phyloP scores from a whole-genome alignment of 768 basidiomycete genomes.

The Leucocoprinus sp. region DNA sequence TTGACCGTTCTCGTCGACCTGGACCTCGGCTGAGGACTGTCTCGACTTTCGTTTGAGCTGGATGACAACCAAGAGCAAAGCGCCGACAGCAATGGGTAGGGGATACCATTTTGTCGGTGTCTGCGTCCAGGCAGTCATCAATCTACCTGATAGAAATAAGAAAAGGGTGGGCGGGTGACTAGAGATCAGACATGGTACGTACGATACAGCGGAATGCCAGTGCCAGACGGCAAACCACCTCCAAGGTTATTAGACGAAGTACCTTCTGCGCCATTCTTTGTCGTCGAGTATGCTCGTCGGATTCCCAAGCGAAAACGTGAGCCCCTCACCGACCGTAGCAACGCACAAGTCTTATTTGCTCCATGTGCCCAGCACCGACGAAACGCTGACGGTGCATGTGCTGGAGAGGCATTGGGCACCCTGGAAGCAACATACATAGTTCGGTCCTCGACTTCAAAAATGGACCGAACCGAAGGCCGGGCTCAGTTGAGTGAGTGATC shows the following conservation, averaged over 20 bases:
- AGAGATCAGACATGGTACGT: conserved; percentile 14
- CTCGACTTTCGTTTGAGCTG: conserved; percentile 60
- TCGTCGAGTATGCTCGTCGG: conserved; percentile 31
- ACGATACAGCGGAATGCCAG: conserved; percentile 46
- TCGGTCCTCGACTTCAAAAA: too few relatives aligned
- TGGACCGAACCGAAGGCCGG: too few relatives aligned
- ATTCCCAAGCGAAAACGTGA: conserved; percentile 22
- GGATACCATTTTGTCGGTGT: conserved; percentile 96
- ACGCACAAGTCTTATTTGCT: conserved; percentile 38
- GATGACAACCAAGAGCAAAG: conserved; percentile 73
- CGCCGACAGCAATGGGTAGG: conserved; percentile 83
- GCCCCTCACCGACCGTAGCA: conserved; percentile 36
- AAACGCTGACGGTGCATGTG: too few relatives aligned
- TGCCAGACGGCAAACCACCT: conserved; percentile 11
- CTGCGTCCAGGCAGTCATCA: conserved; percentile 72
- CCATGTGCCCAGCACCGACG: too few relatives aligned
- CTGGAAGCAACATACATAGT: too few relatives aligned
- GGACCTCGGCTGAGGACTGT: conserved; percentile 51
- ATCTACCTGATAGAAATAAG: conserved; percentile 35
- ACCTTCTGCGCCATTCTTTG: conserved; percentile 22
- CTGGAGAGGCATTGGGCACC: too few relatives aligned
- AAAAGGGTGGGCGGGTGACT: neutral
- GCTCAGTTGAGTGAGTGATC: too few relatives aligned
- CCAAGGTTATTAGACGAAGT: conserved; percentile 3
- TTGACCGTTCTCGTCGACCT: conserved; percentile 76